A percentile compares a stretch with the other conserved stretches of the same genome.
phyloP scores from a whole-genome alignment of 768 basidiomycete genomes.

The Sporobolomyces phaffii region DNA sequence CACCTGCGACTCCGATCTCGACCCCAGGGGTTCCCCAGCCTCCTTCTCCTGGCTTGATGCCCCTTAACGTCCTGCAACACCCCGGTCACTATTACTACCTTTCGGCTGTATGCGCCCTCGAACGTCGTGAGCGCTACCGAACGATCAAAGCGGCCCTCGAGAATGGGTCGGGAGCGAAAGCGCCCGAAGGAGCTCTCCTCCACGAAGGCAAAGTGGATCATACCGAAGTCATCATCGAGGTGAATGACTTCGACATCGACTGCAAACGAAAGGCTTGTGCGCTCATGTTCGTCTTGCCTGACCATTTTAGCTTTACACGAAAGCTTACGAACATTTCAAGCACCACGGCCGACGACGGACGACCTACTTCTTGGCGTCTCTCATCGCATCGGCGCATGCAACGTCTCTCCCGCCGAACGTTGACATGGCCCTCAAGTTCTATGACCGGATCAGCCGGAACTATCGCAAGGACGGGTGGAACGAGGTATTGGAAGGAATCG shows the following conservation, averaged over 20 bases:
- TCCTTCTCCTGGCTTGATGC: slow-evolving; percentile 55
- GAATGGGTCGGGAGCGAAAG: slow-evolving; percentile 38
- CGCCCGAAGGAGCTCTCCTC: slow-evolving; percentile 61
- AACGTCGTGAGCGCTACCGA: slow-evolving; percentile 63
- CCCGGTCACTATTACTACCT: slow-evolving; percentile 88
- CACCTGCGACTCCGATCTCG: slow-evolving; percentile 36
- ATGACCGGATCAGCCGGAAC: slow-evolving; percentile 81
- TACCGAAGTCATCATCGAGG: slow-evolving; percentile 73
- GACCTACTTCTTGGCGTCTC: slow-evolving; percentile 82
- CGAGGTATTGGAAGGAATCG: slow-evolving; percentile 64
- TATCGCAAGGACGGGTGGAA: slow-evolving; percentile 83
- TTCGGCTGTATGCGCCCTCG: slow-evolving; percentile 78
- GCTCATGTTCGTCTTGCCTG: too few relatives aligned
- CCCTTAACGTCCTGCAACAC: slow-evolving; percentile 75
- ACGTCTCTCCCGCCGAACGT: slow-evolving; percentile 64
- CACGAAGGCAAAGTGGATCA: slow-evolving; percentile 95
- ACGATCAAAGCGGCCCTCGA: slow-evolving; percentile 59
- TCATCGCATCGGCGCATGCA: slow-evolving; percentile 76
- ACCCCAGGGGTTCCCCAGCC: neutral
- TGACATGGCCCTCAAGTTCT: slow-evolving; percentile 87
- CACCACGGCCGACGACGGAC: slow-evolving; percentile 59
- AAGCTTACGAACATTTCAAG: slow-evolving; percentile 90
- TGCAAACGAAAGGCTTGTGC: too few relatives aligned
- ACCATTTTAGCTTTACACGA: slow-evolving; percentile 95
- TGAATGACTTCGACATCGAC: slow-evolving; percentile 44